Evolutionary conservation across 805 yeast genomes (phyloP).

Genomic region (Ogataea trehaloabstinens): DNA sequence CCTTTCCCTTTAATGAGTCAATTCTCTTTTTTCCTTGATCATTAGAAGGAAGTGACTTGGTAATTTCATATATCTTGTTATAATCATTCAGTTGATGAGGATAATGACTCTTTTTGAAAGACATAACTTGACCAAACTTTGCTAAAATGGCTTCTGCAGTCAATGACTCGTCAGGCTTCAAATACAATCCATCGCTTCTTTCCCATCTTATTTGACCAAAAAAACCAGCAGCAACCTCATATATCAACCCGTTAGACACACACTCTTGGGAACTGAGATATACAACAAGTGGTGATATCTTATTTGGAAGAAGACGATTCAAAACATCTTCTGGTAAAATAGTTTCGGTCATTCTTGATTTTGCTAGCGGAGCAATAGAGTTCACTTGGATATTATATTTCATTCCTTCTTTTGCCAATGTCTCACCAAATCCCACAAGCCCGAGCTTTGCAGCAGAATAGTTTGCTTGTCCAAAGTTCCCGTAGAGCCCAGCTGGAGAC

Average conservation of each 20-base stretch:
- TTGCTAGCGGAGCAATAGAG: slow-evolving; percentile 91
- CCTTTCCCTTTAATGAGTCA: slow-evolving; percentile 73
- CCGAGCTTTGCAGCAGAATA: slow-evolving; percentile 93
- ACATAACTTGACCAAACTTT: slow-evolving; percentile 60
- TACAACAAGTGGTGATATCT: slow-evolving; percentile 87
- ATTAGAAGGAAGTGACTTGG: slow-evolving; percentile 53
- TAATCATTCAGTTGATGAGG: slow-evolving; percentile 77
- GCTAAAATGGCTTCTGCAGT: slow-evolving; percentile 83
- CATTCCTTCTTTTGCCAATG: slow-evolving; percentile 91
- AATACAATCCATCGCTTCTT: slow-evolving; percentile 80
- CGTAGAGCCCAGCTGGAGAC: slow-evolving; percentile 95
- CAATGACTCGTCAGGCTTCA: slow-evolving; percentile 72
- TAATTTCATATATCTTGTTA: slow-evolving; percentile 52
- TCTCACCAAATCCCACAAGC: slow-evolving; percentile 87
- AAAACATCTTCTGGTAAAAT: slow-evolving; percentile 83
- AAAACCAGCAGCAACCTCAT: slow-evolving; percentile 93
- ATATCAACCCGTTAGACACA: slow-evolving; percentile 69
- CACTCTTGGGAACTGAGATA: slow-evolving; percentile 68
- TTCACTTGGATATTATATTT: slow-evolving; percentile 81
- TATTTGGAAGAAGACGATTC: slow-evolving; percentile 78
- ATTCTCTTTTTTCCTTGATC: slow-evolving; percentile 47
- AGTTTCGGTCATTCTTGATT: slow-evolving; percentile 93
- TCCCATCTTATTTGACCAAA: slow-evolving; percentile 94
- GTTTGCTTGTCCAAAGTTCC: slow-evolving; percentile 95
- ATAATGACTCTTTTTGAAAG: slow-evolving; percentile 64